Evolutionary conservation across 23 red algal species (phyloP).

Genomic region (Gracilaria caudata): DNA sequence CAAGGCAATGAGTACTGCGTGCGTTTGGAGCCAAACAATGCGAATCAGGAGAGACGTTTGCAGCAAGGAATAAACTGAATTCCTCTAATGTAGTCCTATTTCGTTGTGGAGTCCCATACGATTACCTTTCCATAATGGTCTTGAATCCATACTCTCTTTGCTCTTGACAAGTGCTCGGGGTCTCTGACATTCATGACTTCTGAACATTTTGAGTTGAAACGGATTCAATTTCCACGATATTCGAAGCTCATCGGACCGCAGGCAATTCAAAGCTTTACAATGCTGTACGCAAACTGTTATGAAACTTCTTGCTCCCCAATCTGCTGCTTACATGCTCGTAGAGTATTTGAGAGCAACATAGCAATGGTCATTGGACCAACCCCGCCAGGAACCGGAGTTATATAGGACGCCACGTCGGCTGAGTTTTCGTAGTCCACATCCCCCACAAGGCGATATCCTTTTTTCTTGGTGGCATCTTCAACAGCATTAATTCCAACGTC

Average conservation of each 20-base stretch:
- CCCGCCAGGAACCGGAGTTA: constrained; percentile 94
- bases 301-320: background rate
- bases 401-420: constrained; percentile 54
- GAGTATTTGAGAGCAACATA: constrained; percentile 89
- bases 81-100: background rate
- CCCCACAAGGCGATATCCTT: constrained; percentile 90
- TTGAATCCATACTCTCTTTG: background rate
- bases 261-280: background rate
- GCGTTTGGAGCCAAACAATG: no score
- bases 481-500: constrained; percentile 92
- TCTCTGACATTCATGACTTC: background rate
- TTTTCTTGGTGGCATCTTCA: constrained; percentile 76
- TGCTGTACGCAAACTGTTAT: background rate
- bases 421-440: constrained; percentile 82
- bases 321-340: constrained; percentile 38
- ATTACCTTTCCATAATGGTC: background rate
- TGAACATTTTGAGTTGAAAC: background rate
- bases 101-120: no score
- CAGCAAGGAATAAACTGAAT: background rate
- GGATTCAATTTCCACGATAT: background rate
- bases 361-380: constrained; percentile 97
- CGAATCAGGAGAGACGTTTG: no score
- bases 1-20: no score
- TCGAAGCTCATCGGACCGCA: background rate
- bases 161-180: no score